phyloP scores from a whole-genome alignment of 495 filamentous ascomycete genomes.

The Annulohypoxylon bovei region DNA sequence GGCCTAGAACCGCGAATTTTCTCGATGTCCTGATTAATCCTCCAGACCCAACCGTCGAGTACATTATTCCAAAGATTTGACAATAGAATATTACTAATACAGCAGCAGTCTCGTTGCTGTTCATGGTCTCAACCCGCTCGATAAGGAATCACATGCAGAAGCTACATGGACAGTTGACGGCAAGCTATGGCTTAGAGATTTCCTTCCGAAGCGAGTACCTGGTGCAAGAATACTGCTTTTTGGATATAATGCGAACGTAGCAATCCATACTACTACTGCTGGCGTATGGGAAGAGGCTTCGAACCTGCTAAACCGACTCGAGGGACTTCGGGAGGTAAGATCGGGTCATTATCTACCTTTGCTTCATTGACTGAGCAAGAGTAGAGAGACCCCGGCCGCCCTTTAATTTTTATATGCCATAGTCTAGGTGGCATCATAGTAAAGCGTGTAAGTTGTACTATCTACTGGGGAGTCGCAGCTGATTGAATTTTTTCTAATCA shows the following conservation, averaged over 20 bases:
- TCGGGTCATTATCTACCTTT: not conserved
- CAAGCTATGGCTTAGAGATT: constrained; percentile 51
- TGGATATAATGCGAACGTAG: constrained; percentile 53
- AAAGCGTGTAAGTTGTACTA: constrained; percentile 27
- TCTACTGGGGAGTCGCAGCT: not conserved
- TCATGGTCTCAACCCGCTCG: constrained; percentile 58
- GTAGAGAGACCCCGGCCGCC: constrained; percentile 7
- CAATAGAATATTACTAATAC: not conserved
- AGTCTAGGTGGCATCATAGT: constrained; percentile 42
- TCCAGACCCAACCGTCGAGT: constrained; percentile 5
- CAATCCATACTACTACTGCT: constrained; percentile 40
- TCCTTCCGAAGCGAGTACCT: constrained; percentile 47
- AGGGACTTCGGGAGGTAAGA: constrained; percentile 11
- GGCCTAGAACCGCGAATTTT: not conserved
- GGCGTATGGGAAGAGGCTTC: constrained; percentile 49
- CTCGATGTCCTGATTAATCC: constrained; percentile 14
- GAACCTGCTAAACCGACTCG: constrained; percentile 43
- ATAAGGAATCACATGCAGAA: constrained; percentile 45
- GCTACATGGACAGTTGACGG: constrained; percentile 35
- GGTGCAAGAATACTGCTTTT: constrained; percentile 50
- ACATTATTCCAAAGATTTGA: not conserved
- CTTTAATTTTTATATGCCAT: constrained; percentile 43
- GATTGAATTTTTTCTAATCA: constrained; percentile 1
- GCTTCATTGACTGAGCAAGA: not conserved
- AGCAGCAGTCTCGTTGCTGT: constrained; percentile 55